phyloP scores from a whole-genome alignment of 768 basidiomycete species.

The Trametes cubensis region DNA sequence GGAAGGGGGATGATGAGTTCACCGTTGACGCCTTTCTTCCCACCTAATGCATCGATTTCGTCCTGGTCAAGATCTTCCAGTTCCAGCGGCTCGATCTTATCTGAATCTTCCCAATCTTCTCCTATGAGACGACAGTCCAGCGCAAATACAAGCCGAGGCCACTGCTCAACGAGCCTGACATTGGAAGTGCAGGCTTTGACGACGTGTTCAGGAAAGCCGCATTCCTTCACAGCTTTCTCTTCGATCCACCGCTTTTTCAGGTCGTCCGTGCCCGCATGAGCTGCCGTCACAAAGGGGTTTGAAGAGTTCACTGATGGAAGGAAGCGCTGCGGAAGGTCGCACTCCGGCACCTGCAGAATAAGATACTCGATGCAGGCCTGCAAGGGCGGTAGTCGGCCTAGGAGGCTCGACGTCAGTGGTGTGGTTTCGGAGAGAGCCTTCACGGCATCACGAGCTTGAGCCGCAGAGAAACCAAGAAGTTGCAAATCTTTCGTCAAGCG shows the following conservation, averaged over 20 bases:
- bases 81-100: conserved; percentile 4
- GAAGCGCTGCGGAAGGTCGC: conserved; percentile 80
- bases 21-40: conserved; percentile 45
- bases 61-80: conserved; percentile 44
- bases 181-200: conserved; percentile 59
- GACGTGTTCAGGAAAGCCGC: conserved; percentile 75
- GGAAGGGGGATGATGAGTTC: conserved; percentile 66
- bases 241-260: conserved; percentile 78
- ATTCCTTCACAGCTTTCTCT: conserved; percentile 80
- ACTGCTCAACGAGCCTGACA: conserved; percentile 44
- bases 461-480: conserved; percentile 64
- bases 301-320: conserved; percentile 66
- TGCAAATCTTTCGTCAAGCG: conserved; percentile 57
- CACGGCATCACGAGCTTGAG: conserved; percentile 54
- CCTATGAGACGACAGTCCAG: conserved; percentile 62
- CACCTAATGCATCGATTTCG: conserved; percentile 47
- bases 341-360: conserved; percentile 81
- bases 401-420: conserved; percentile 60
- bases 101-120: conserved; percentile 32
- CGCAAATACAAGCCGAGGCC: conserved; percentile 56
- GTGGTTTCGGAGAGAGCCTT: conserved; percentile 63
- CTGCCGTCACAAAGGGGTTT: conserved; percentile 66
- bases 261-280: conserved; percentile 62
- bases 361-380: conserved; percentile 87
- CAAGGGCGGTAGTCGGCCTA: conserved; percentile 59